Evolutionary conservation across 176 grass and related monocot species (phyloP), one percentile per base, ranked within the genome.

Genomic region (Neostapfia colusana): DNA sequence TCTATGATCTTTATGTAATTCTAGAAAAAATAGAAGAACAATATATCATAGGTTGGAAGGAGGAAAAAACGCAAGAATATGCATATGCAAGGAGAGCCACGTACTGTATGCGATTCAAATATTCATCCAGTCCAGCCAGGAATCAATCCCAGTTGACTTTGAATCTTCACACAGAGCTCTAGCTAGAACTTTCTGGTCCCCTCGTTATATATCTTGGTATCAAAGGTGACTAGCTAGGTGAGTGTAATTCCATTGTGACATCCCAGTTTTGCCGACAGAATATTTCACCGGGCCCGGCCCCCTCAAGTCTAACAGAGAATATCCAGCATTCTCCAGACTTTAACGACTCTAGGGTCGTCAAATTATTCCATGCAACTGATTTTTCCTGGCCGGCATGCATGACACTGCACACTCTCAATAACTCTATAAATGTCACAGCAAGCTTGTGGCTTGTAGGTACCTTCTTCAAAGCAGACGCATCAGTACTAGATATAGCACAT

Each of bases 331-430:
- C 8, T 50, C 75, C 31, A 51, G 25, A 20, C 44, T 24, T 65
- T 20, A 34, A 31, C 31, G 43, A 77, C 31, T 65, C 28, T 4
- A 65, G 9, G 31, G 2, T 77, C 34, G 44, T 65, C 61, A 77
- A 77, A 21, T 39, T 77, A 77, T 77, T 77, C 59, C 44, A 37
- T 17, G 46, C 11, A 16, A 77, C 11, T 38, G 41, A 17, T 50
- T 48, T 76, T 44, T 49, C 25, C 10, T 64, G 41, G 10, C 20
- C 48, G 58, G 10, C 31, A 38, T 64, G 59, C 42, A 46, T 76
- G 41, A 16, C 10, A 3, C 59, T n/a, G n/a, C n/a, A n/a, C 31
- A 31, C 31, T 31, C 31, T 6, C 20, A 10, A n/a, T n/a, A n/a
- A 26, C 2, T 7, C 28, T 77, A 77, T 65, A 65, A 77, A 77